Conservation (phyloP, 495 filamentous ascomycete genomes). For the Xylaria cubensis region DNA sequence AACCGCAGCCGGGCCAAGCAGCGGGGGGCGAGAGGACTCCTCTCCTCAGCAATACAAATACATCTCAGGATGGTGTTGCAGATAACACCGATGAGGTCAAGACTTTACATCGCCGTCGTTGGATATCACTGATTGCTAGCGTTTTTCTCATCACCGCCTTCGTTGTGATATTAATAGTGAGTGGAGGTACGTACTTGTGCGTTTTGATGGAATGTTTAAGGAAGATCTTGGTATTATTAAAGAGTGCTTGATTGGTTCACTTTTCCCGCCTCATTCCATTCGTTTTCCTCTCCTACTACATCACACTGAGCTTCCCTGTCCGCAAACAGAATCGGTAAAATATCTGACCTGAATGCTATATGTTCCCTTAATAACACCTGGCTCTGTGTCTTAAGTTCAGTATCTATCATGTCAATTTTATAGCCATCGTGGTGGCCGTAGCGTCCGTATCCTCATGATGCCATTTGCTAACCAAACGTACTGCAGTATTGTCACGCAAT, state of each 20-base stretch:
- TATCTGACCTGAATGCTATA: background rate
- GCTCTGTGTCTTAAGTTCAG: background rate
- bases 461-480: conserved; percentile 26
- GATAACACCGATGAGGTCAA: conserved; percentile 28
- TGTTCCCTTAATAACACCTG: background rate
- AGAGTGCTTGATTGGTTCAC: background rate
- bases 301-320: background rate
- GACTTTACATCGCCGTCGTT: conserved; percentile 38
- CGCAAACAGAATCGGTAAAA: background rate
- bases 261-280: background rate
- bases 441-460: background rate
- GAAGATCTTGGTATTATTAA: background rate
- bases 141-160: conserved; percentile 36
- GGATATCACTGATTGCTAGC: conserved; percentile 42
- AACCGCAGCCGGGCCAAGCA: conserved; percentile 2
- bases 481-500: conserved; percentile 38
- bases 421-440: background rate
- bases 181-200: conserved; percentile 35
- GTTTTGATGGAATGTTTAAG: background rate
- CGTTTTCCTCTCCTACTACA: background rate
- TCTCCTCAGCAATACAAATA: conserved; percentile 19
- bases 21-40: conserved; percentile 22
- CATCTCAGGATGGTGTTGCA: conserved; percentile 6
- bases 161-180: conserved; percentile 37
- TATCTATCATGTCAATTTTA: background rate